phyloP scores from a whole-genome alignment of 2,329 filamentous ascomycete genomes.

The Epichloe gansuensis region DNA sequence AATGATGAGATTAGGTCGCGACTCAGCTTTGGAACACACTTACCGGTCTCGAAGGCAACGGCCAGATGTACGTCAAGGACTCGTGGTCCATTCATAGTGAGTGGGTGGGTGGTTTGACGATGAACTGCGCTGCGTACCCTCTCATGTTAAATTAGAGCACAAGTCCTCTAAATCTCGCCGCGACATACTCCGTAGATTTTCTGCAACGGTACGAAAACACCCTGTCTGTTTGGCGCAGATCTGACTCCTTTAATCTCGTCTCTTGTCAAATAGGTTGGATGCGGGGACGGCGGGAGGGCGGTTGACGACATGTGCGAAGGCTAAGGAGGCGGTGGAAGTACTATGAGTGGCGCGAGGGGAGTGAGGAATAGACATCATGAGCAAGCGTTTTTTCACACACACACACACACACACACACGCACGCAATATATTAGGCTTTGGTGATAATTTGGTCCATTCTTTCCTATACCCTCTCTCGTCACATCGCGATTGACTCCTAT shows the following conservation, averaged over 20 bases:
- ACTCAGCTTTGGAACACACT: constrained; percentile 56
- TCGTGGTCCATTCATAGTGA: constrained; percentile 42
- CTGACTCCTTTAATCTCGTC: neutral
- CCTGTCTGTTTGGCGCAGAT: constrained; percentile 8
- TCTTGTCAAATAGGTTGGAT: constrained; percentile 23
- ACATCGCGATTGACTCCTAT: neutral
- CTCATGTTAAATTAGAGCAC: too few species aligned
- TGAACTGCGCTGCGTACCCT: too few species aligned
- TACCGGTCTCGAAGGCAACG: constrained; percentile 43
- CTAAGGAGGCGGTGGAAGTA: constrained; percentile 39
- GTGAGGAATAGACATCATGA: constrained; percentile 8
- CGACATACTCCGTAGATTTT: constrained; percentile 22
- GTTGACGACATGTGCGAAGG: constrained; percentile 41
- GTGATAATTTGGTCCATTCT: neutral
- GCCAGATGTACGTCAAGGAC: constrained; percentile 44
- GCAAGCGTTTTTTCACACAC: neutral
- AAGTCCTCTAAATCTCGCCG: neutral
- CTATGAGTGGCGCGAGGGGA: constrained; percentile 31
- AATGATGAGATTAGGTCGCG: constrained; percentile 23
- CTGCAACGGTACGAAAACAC: constrained; percentile 25
- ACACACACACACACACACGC: neutral
- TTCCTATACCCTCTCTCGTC: neutral
- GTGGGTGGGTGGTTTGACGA: neutral
- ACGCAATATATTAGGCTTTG: neutral
- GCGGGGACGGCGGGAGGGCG: constrained; percentile 33